A percentile compares a stretch with the other conserved stretches of the same genome.
Evolutionary conservation across 75 land plant genomes (phyloP).

Genomic region (Picea glauca): DNA sequence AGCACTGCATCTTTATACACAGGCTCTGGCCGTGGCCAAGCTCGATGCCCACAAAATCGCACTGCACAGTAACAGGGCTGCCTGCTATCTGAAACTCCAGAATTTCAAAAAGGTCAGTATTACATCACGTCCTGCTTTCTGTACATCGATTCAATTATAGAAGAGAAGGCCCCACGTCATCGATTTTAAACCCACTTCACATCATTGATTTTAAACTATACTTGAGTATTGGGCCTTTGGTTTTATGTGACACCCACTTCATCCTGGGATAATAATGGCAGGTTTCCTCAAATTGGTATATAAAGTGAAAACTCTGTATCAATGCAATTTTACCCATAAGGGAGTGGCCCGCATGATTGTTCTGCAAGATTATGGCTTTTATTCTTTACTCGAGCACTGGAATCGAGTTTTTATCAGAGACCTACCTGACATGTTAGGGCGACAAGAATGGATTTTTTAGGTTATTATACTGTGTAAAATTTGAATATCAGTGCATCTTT

Average conservation of each 20-base stretch:
- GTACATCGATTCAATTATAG: neutral
- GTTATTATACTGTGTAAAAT: neutral
- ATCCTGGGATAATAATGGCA: neutral
- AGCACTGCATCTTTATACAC: conserved; percentile 74
- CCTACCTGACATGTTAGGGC: neutral
- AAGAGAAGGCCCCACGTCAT: too few relatives aligned
- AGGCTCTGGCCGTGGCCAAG: conserved; percentile 74
- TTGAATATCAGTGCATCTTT: neutral
- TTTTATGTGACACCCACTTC: neutral
- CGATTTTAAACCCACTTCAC: too few relatives aligned
- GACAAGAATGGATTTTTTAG: too few relatives aligned
- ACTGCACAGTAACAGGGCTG: conserved; percentile 91
- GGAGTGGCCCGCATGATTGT: neutral
- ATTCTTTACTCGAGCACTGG: neutral
- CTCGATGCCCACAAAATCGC: conserved; percentile 78
- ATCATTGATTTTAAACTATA: neutral
- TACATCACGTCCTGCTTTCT: neutral
- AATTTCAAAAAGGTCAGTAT: conserved; percentile 67
- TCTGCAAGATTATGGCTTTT: neutral
- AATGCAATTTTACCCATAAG: neutral
- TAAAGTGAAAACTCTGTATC: neutral
- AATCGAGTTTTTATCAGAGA: neutral
- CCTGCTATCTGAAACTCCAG: conserved; percentile 83
- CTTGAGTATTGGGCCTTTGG: neutral
- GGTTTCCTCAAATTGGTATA: neutral